Conservation (phyloP, 371 early-diverging fungal genomes). For the Mortierella polycephala region DNA sequence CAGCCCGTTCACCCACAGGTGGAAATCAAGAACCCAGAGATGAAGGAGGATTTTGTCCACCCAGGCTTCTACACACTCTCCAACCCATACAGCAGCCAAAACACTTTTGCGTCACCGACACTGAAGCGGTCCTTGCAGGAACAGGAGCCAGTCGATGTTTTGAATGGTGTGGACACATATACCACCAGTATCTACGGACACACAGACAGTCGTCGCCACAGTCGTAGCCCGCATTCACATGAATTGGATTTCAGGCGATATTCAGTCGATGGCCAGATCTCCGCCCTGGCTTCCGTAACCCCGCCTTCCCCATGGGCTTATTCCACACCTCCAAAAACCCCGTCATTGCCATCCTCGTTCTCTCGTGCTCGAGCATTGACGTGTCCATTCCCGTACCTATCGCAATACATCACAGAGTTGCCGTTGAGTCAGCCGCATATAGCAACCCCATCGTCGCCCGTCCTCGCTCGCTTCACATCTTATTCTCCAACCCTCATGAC, state of each 20-base stretch:
- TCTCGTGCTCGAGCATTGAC: neutral
- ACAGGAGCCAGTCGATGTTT: neutral
- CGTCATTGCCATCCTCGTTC: constrained; percentile 5
- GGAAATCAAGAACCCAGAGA: constrained; percentile 21
- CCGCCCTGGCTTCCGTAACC: constrained; percentile 1
- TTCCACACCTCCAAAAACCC: constrained; percentile 29
- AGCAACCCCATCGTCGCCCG: neutral
- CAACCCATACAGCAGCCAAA: neutral
- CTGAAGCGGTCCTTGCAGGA: constrained; percentile 33
- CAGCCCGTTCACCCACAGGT: neutral
- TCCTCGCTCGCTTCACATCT: neutral
- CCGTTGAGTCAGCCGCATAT: neutral
- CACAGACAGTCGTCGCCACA: neutral
- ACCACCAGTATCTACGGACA: neutral
- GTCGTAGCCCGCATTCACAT: neutral
- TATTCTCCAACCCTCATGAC: too few relatives aligned
- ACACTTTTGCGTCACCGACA: neutral
- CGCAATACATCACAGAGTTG: neutral
- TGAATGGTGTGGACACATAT: neutral
- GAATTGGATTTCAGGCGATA: constrained; percentile 8
- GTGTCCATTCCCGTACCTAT: neutral
- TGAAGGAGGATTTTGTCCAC: constrained; percentile 37
- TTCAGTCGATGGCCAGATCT: constrained; percentile 11
- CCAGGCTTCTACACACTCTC: constrained; percentile 43
- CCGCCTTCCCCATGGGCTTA: constrained; percentile 12